A percentile compares a stretch with the other conserved stretches of the same genome.
Conservation (phyloP, 2,329 filamentous ascomycete species). For the Fusarium tricinctum region DNA sequence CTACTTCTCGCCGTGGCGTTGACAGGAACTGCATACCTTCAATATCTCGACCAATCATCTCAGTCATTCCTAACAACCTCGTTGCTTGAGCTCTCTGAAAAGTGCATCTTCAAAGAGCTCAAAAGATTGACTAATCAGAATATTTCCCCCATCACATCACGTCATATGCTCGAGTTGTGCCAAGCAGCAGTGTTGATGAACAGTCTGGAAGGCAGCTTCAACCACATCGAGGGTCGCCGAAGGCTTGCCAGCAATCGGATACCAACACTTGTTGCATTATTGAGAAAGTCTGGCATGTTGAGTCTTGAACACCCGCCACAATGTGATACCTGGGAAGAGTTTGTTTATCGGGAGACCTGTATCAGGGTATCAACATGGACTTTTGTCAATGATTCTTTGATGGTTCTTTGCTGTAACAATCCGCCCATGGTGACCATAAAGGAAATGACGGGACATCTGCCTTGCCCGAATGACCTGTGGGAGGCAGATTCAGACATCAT, state of each 20-base stretch:
- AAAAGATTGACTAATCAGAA: not conserved
- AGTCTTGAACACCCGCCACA: not conserved
- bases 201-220: slow-evolving; percentile 14
- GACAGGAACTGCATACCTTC: slow-evolving; percentile 16
- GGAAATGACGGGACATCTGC: slow-evolving; percentile 36
- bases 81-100: slow-evolving; percentile 24
- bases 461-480: slow-evolving; percentile 29
- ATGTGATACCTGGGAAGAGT: slow-evolving; percentile 5
- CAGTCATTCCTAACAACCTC: not conserved
- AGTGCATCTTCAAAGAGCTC: slow-evolving; percentile 28
- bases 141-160: slow-evolving; percentile 5
- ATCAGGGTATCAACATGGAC: slow-evolving; percentile 37
- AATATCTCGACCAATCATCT: not conserved
- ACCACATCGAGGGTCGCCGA: slow-evolving; percentile 16
- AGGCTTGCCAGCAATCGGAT: slow-evolving; percentile 16
- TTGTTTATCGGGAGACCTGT: slow-evolving; percentile 31
- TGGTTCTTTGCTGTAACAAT: slow-evolving; percentile 31
- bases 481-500: slow-evolving; percentile 10
- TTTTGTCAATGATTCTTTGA: slow-evolving; percentile 19
- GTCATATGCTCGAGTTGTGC: slow-evolving; percentile 17
- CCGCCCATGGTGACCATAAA: slow-evolving; percentile 20
- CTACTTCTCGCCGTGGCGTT: slow-evolving; percentile 17
- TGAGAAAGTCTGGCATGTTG: slow-evolving; percentile 18
- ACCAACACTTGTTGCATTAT: slow-evolving; percentile 9
- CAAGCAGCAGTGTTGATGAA: slow-evolving; percentile 32